Evolutionary conservation across 75 land plant genomes (phyloP).

Genomic region (Chamaecyparis obtusa): DNA sequence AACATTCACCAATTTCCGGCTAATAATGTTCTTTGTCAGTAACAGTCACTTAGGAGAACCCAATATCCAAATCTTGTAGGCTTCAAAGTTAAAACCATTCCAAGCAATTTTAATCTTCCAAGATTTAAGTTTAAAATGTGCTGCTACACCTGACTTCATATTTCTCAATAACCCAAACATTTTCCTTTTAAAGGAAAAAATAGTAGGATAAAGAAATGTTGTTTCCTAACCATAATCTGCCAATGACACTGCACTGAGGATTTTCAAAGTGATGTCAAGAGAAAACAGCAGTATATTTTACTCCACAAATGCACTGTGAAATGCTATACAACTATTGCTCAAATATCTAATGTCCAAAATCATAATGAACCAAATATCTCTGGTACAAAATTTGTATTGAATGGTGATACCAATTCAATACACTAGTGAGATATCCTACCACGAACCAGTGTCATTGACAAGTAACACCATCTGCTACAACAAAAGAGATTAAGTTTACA

Average conservation of each 20-base stretch:
- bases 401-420: background rate
- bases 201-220: too few relatives aligned
- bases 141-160: too few relatives aligned
- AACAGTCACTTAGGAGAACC: too few relatives aligned
- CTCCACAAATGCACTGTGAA: background rate
- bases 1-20: too few relatives aligned
- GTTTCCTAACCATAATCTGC: background rate
- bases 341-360: background rate
- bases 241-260: background rate
- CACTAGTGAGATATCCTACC: background rate
- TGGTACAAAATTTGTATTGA: background rate
- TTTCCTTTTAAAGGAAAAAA: too few relatives aligned
- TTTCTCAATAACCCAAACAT: too few relatives aligned
- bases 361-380: background rate
- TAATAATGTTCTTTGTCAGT: too few relatives aligned
- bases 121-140: too few relatives aligned
- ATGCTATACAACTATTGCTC: background rate
- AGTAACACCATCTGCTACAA: background rate
- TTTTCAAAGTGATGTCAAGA: background rate
- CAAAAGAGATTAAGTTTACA: background rate
- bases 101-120: too few relatives aligned
- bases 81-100: too few relatives aligned
- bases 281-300: background rate
- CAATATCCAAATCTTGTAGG: too few relatives aligned
- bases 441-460: background rate